Base-by-base conservation (phyloP, 805 yeast species). In the Jamesozyma gamospora region DNA sequence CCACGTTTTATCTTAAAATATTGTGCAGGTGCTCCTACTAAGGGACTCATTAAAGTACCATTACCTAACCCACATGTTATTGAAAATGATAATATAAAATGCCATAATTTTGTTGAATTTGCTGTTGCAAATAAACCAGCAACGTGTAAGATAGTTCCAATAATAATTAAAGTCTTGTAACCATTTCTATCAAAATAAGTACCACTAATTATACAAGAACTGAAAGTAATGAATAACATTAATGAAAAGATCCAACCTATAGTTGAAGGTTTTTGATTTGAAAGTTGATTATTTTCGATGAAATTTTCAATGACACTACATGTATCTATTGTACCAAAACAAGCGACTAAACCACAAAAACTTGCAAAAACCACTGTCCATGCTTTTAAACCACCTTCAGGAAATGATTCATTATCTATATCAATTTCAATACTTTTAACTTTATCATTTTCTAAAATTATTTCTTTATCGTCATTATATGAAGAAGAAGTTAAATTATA, bases 241-340 rank as follows among this genome's bases (percentile, higher is more conserved):
- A 79, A 56, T 1, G 85, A 77, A 47, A 79, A 79, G 24, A 79
- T 70, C 84, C 85, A 77, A 4, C 82, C 71, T 4, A 76, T 65
- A 2, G 72, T 58, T 2, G 79, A 67, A 1, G 74, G 62, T 4
- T 67, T 54, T 5, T 63, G 58, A 33, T 66, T 49, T 1, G 61
- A 60, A 44, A 79, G 57, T 53, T 79, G 84, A 54, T 79, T 70
- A 11, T 59, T 62, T 8, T 75, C 66, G 8, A 79, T 65, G 47
- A 77, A 75, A 0, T 79, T 69, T 56, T 79, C 79, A 31, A 79
- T 67, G 3, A 76, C 80, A 46, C 86, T 84, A 30, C 71, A 63
- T 2, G 78, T 58, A 49, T 79, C 79, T 42, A 74, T 56, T 29
- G 74, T 47, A 1, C 87, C 86, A 42, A 77, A 70, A 32, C 66